phyloP scores from a whole-genome alignment of 2,329 filamentous ascomycete species.

The Sordariomycetes sp. region DNA sequence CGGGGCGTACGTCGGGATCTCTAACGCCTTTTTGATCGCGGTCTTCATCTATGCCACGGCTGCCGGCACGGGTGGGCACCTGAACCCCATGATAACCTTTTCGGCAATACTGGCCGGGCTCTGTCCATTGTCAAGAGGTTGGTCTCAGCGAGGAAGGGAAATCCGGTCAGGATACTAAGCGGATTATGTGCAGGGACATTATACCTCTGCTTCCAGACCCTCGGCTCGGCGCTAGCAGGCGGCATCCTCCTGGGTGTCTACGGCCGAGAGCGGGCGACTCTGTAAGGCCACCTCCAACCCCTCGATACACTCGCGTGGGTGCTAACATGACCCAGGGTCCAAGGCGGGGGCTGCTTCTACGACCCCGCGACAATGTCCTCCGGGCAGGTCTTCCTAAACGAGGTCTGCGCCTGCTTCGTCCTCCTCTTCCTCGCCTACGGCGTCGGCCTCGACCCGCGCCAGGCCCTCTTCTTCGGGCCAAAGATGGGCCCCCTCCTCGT shows the following conservation, averaged over 20 bases:
- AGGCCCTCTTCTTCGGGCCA: slow-evolving; percentile 35
- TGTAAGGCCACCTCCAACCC: slow-evolving; percentile 10
- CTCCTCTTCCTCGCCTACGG: slow-evolving; percentile 34
- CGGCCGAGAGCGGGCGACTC: slow-evolving; percentile 15
- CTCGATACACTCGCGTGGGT: background rate
- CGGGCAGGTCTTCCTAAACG: slow-evolving; percentile 31
- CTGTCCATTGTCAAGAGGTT: slow-evolving; percentile 31
- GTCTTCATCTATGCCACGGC: slow-evolving; percentile 37
- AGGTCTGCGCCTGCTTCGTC: slow-evolving; percentile 26
- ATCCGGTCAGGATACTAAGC: background rate
- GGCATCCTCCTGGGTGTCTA: slow-evolving; percentile 25
- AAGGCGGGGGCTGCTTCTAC: slow-evolving; percentile 25
- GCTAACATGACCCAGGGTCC: slow-evolving; percentile 3
- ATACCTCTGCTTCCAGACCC: slow-evolving; percentile 32
- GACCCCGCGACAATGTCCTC: slow-evolving; percentile 21
- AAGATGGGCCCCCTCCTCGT: slow-evolving; percentile 37
- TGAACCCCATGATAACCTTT: slow-evolving; percentile 43
- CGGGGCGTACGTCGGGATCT: slow-evolving; percentile 22
- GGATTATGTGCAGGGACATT: slow-evolving; percentile 19
- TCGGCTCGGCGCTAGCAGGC: slow-evolving; percentile 31
- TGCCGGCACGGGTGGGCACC: slow-evolving; percentile 36
- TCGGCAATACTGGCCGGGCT: slow-evolving; percentile 38
- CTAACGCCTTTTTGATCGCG: slow-evolving; percentile 27
- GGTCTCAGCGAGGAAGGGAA: background rate
- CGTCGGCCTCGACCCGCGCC: slow-evolving; percentile 41